Evolutionary conservation across 495 filamentous ascomycete genomes (phyloP).

Genomic region (Pseudotulostoma volvatum): DNA sequence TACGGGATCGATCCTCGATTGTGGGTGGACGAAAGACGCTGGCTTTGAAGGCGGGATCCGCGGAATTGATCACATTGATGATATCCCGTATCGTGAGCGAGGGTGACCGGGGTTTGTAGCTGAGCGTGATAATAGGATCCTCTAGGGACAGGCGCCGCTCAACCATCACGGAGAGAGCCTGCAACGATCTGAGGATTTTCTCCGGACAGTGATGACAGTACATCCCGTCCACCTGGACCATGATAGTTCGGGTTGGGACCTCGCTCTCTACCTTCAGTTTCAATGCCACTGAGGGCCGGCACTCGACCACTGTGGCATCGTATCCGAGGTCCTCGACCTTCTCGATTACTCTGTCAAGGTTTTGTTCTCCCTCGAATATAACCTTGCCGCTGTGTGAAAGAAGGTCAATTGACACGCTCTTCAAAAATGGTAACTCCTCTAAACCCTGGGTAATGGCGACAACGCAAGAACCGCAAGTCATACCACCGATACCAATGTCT

Average conservation of each 20-base stretch:
- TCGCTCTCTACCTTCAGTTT: constrained; percentile 7
- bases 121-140: constrained; percentile 52
- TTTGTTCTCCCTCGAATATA: constrained; percentile 38
- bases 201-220: constrained; percentile 73
- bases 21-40: constrained; percentile 66
- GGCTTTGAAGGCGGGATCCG: constrained; percentile 46
- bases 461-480: constrained; percentile 71
- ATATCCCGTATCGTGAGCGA: constrained; percentile 63
- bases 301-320: constrained; percentile 42
- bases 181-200: constrained; percentile 38
- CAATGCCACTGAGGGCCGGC: constrained; percentile 8
- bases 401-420: constrained; percentile 48
- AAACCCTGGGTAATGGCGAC: constrained; percentile 47
- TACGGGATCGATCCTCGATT: constrained; percentile 67
- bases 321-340: constrained; percentile 71
- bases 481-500: constrained; percentile 57
- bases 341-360: constrained; percentile 42
- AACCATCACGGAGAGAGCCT: constrained; percentile 34
- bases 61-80: constrained; percentile 43
- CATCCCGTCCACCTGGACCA: constrained; percentile 64
- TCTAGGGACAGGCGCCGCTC: constrained; percentile 32
- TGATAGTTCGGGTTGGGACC: constrained; percentile 35
- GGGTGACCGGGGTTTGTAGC: constrained; percentile 53
- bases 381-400: constrained; percentile 56
- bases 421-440: constrained; percentile 45